Conservation (phyloP, 768 basidiomycete genomes). For the Suillus decipiens region DNA sequence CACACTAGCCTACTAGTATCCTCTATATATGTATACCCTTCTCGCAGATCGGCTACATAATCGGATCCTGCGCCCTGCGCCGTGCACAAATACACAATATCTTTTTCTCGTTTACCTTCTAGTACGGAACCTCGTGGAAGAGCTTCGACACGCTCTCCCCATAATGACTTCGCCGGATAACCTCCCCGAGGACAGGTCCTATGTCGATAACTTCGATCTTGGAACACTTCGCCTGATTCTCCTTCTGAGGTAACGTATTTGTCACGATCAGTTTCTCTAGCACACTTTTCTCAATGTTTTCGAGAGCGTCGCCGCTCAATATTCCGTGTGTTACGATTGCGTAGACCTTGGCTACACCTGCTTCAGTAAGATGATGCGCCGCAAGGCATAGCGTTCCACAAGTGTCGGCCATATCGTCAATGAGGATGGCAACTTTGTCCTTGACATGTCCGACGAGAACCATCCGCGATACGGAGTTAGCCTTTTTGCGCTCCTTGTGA, state of each 20-base stretch:
- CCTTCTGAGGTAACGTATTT: constrained; percentile 92
- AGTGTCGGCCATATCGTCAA: constrained; percentile 99
- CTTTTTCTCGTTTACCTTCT: constrained; percentile 24
- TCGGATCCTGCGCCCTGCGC: background rate
- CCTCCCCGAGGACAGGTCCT: constrained; percentile 92
- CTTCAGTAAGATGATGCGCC: constrained; percentile 84
- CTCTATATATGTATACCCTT: background rate
- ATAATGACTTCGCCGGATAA: constrained; percentile 93
- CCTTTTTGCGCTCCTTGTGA: constrained; percentile 98
- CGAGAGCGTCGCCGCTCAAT: constrained; percentile 85
- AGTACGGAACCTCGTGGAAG: constrained; percentile 90
- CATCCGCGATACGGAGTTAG: constrained; percentile 94
- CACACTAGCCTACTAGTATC: background rate
- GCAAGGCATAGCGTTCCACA: constrained; percentile 94
- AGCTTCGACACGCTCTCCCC: constrained; percentile 92
- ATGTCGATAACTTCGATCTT: constrained; percentile 96
- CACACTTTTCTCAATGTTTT: constrained; percentile 66
- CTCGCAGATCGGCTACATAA: background rate
- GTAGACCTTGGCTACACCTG: constrained; percentile 82
- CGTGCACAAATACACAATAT: background rate
- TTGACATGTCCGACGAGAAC: constrained; percentile 92
- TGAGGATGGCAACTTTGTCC: constrained; percentile 90
- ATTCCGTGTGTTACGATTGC: constrained; percentile 98
- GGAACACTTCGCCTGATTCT: constrained; percentile 66
- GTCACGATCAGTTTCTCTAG: constrained; percentile 97